Evolutionary conservation across 164 flowering plant genomes (phyloP), one percentile per base, ranked within the genome.

Genomic region (Annona squamosa): DNA sequence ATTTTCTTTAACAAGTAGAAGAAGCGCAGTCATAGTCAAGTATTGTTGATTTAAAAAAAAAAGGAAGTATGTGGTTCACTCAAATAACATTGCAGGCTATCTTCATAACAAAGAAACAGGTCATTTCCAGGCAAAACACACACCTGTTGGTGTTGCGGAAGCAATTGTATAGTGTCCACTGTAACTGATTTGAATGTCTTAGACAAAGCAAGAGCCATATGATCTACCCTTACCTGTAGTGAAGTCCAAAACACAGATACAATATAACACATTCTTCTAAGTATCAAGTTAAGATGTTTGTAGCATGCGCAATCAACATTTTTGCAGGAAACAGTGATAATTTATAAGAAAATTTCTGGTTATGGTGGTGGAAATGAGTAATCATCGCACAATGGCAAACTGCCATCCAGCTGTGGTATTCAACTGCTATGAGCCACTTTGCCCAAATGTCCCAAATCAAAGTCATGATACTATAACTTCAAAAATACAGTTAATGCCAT

Each of bases 131-230:
- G 17, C 12, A 6, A 45, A 9, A 18, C 7, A 45, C 16, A 16
- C 44, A 90, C 99, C 89, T 96, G 99, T 76, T 93, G 99, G 84
- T 96, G 98, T 67, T 91, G 98, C 16, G 99, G 99, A 71, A 95
- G 97, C 75, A 90, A 87, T 67, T 89, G 95, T 73, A 96, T 88
- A 6, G 88, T 96, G 77, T 89, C 98, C 48, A 96, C 95, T 13
- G 83, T 72, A 46, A 93, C 86, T 17, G 97, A 89, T 80, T 72
- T 86, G 73, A 81, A 91, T 69, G 91, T 82, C 82, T 85, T 96
- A 74, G 97, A 88, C 78, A 90, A 85, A 69, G 99, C 99, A 82
- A 77, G 48, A 71, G 87, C 92, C 93, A 96, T 90, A 79, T 91
- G 97, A 80, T 91, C 90, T 73, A 96, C 75, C 79, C 86, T 86